Base-by-base conservation (phyloP, 2,329 filamentous ascomycete genomes). In the Penicillium sp. region DNA sequence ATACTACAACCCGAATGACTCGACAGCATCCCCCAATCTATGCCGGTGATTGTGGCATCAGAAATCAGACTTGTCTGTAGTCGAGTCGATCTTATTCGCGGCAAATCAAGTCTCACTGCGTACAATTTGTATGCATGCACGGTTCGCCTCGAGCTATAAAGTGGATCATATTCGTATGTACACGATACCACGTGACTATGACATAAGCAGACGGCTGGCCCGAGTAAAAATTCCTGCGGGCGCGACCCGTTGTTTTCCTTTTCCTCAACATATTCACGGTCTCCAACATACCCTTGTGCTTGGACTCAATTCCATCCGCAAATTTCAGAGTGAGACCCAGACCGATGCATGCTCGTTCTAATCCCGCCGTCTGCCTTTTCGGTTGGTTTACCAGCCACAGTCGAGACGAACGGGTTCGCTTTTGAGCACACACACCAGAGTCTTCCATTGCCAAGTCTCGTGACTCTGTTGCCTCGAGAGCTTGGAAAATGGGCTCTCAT, bases 231-330 rank as follows among this genome's bases (percentile, higher is more conserved):
- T 58, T 53, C 46, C 38, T 47, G 37, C 52, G 38, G 40, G 41
- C 47, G 38, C 28, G 47, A 46, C 49, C 56, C 3, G 3, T 57
- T 42, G 48, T 49, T 47, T 57, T 58, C 54, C 55, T 52, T 47
- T 54, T 55, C 54, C 59, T 57, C 51, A 59, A 59, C 43, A 45
- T 45, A 45, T 60, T 58, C 55, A 60, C 68, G 70, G 70, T 72
- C 70, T 69, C 67, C 66, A 67, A 64, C 62, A 71, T 72, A 71
- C 69, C 69, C 69, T 72, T 72, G 69, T 65, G 56, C 62, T 67
- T 65, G 64, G 64, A 66, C 52, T 46, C 54, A 47, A 58, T 71
- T 70, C 64, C 63, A 57, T 67, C 59, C 61, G 57, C 67, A 72
- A 72, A 72, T 71, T 71, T 66, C 62, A 64, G 60, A 53, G 56